Evolutionary conservation across 495 filamentous ascomycete species (phyloP).

Genomic region (Penicillium ochrochloron): DNA sequence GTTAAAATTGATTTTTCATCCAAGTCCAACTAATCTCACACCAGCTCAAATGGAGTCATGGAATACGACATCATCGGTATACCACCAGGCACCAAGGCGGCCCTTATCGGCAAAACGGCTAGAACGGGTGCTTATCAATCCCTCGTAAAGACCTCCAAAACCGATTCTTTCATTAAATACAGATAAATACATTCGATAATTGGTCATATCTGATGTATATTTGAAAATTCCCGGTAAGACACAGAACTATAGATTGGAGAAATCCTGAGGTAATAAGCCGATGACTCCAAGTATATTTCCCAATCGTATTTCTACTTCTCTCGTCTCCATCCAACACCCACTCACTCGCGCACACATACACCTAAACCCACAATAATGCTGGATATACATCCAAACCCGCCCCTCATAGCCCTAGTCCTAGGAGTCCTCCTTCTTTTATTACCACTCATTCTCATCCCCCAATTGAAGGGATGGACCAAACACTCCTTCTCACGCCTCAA

Average conservation of each 20-base stretch:
- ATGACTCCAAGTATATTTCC: slow-evolving; percentile 1
- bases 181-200: not conserved
- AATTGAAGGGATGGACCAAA: slow-evolving; percentile 23
- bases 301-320: not conserved
- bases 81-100: slow-evolving; percentile 9
- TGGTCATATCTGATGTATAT: not conserved
- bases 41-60: not conserved
- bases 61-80: not conserved
- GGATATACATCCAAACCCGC: slow-evolving; percentile 14
- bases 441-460: slow-evolving; percentile 23
- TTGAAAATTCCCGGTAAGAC: not conserved
- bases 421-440: slow-evolving; percentile 22
- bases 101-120: slow-evolving; percentile 5
- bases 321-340: not conserved
- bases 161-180: not conserved
- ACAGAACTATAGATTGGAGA: not conserved
- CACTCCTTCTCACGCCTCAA: slow-evolving; percentile 13
- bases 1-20: too few relatives aligned
- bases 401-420: slow-evolving; percentile 16
- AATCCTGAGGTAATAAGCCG: not conserved
- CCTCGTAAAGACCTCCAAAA: not conserved
- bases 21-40: not conserved
- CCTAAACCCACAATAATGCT: slow-evolving; percentile 11
- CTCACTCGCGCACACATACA: not conserved
- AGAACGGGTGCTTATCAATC: slow-evolving; percentile 24